Evolutionary conservation across 768 basidiomycete species (phyloP).

Genomic region (Tylopilus plumbeoviolaceoides): DNA sequence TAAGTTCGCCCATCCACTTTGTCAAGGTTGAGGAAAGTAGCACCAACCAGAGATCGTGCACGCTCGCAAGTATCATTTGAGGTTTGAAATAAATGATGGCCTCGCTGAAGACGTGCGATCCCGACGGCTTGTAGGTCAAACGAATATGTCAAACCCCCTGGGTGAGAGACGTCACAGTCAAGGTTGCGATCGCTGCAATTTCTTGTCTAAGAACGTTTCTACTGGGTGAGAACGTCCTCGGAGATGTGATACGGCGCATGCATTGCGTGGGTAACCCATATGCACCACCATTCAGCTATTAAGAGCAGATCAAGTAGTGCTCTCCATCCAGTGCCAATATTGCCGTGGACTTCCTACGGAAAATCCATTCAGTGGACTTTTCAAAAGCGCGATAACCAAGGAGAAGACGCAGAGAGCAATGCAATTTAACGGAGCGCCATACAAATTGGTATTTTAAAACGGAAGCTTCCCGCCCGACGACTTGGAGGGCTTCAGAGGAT

Average conservation of each 20-base stretch:
- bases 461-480: slow-evolving; percentile 49
- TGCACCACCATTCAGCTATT: neutral
- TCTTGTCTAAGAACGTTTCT: neutral
- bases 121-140: too few relatives aligned
- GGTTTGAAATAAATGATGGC: too few relatives aligned
- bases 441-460: slow-evolving; percentile 44
- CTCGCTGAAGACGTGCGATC: too few relatives aligned
- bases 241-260: too few relatives aligned
- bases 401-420: neutral
- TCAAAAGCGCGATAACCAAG: neutral
- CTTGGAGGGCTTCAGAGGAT: slow-evolving; percentile 56
- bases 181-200: too few relatives aligned
- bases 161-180: too few relatives aligned
- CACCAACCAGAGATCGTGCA: too few relatives aligned
- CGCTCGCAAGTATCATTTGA: too few relatives aligned
- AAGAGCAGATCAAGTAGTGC: neutral
- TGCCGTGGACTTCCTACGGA: neutral
- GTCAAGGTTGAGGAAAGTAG: too few relatives aligned
- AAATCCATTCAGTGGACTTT: neutral
- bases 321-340: neutral
- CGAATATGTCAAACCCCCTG: too few relatives aligned
- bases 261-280: neutral
- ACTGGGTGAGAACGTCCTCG: neutral
- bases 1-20: too few relatives aligned
- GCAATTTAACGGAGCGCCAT: slow-evolving; percentile 3